These are phyloP conservation scores for Thermothelomyces thermophilus DNA, from an alignment of 2,329 filamentous ascomycete genomes.

Conservation along the genomic window DNA sequence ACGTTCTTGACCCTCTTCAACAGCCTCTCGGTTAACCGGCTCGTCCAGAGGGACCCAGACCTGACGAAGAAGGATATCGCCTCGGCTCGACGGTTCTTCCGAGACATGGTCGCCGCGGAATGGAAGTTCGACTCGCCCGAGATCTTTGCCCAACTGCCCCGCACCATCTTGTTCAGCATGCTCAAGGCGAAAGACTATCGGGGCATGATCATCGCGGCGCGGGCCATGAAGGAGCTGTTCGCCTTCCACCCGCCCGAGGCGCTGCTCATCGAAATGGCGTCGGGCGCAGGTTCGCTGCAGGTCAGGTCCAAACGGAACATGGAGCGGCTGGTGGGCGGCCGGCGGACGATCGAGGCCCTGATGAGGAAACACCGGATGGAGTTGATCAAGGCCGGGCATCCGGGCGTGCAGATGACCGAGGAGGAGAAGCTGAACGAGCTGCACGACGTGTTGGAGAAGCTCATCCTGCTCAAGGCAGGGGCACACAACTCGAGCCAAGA, in stretches of 20 bases:
- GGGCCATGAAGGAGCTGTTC: constrained; percentile 27
- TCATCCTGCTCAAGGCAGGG: constrained; percentile 23
- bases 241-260: constrained; percentile 27
- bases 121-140: constrained; percentile 27
- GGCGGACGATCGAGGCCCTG: constrained; percentile 25
- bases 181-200: constrained; percentile 40
- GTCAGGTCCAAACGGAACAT: constrained; percentile 24
- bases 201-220: constrained; percentile 40
- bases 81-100: constrained; percentile 25
- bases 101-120: constrained; percentile 27
- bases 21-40: constrained; percentile 46
- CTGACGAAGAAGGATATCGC: constrained; percentile 17
- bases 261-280: constrained; percentile 31
- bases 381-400: constrained; percentile 13
- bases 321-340: constrained; percentile 26
- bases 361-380: constrained; percentile 19
- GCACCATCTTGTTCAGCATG: constrained; percentile 33
- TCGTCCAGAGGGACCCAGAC: constrained; percentile 18
- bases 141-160: constrained; percentile 26
- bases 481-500: constrained; percentile 10
- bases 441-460: constrained; percentile 23
- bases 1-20: constrained; percentile 66
- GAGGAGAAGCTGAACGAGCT: constrained; percentile 25
- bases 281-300: constrained; percentile 24
- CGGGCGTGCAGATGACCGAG: constrained; percentile 17